Evolutionary conservation across 345 rosid genomes (phyloP).

Genomic region (Aquilaria malaccensis): DNA sequence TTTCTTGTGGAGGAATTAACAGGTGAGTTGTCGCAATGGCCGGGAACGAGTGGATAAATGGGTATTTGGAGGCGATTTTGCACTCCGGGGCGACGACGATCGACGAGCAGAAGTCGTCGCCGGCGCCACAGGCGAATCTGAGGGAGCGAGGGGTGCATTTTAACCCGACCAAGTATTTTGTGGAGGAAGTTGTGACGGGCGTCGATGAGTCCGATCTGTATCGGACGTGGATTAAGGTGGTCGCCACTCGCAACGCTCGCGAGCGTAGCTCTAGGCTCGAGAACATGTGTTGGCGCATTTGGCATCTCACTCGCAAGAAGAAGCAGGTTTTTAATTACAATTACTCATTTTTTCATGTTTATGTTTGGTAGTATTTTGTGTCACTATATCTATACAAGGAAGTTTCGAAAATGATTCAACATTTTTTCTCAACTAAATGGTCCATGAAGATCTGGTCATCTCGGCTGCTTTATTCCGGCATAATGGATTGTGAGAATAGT

Average conservation of each 20-base stretch:
- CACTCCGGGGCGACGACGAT: constrained; percentile 46
- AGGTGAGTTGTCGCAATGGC: constrained; percentile 36
- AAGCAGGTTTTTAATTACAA: constrained; percentile 51
- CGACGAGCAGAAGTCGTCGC: constrained; percentile 47
- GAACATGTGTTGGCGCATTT: constrained; percentile 99
- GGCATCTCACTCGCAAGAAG: constrained; percentile 98
- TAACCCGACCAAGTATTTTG: constrained; percentile 86
- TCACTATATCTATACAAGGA: no score
- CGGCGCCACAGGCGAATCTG: constrained; percentile 30
- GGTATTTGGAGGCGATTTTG: constrained; percentile 89
- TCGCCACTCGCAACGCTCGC: constrained; percentile 85
- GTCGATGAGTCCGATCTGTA: constrained; percentile 91
- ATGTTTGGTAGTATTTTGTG: no score
- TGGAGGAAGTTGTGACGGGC: constrained; percentile 89
- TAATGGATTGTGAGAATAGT: no score
- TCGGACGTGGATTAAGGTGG: constrained; percentile 93
- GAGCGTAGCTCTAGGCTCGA: constrained; percentile 93
- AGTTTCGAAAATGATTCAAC: no score
- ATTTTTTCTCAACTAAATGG: no score
- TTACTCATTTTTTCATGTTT: background rate
- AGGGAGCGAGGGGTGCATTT: constrained; percentile 50
- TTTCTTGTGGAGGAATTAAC: no score
- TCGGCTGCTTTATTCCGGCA: no score
- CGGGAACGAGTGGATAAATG: constrained; percentile 97
- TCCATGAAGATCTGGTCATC: no score